These are phyloP conservation scores for Candida nemodendra DNA, from an alignment of 805 yeast genomes.

Conservation along the genomic window DNA sequence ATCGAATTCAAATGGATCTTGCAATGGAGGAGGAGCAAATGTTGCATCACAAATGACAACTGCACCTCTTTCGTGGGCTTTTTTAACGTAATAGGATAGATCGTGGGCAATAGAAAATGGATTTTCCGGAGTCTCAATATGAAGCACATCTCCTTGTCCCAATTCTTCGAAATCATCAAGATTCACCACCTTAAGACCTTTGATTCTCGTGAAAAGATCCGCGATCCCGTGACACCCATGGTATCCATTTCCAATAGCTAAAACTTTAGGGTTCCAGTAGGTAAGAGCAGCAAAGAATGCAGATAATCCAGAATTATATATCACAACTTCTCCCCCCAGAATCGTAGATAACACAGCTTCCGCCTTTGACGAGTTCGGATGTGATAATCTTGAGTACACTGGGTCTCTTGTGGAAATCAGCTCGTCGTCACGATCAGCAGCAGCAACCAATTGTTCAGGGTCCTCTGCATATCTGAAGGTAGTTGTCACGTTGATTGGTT, in stretches of 20 bases:
- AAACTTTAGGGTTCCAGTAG: conserved; percentile 63
- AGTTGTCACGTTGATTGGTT: conserved; percentile 81
- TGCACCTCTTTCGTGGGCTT: conserved; percentile 80
- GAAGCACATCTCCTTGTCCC: conserved; percentile 70
- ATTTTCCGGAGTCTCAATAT: conserved; percentile 85
- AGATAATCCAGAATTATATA: conserved; percentile 75
- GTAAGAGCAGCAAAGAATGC: conserved; percentile 78
- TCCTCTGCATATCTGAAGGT: conserved; percentile 68
- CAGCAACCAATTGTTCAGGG: conserved; percentile 53
- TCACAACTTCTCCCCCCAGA: conserved; percentile 62
- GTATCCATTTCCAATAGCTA: conserved; percentile 78
- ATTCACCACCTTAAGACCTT: conserved; percentile 50
- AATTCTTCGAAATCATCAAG: conserved; percentile 51
- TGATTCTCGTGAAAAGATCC: conserved; percentile 57
- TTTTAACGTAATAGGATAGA: conserved; percentile 58
- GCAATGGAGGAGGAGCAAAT: conserved; percentile 90
- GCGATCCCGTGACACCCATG: conserved; percentile 81
- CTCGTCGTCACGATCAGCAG: conserved; percentile 31
- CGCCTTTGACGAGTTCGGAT: conserved; percentile 66
- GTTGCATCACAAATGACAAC: conserved; percentile 75
- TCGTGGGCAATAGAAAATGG: conserved; percentile 73
- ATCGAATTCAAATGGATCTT: conserved; percentile 76
- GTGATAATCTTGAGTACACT: conserved; percentile 71
- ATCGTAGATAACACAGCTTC: conserved; percentile 64
- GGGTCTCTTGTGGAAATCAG: conserved; percentile 30